Percentiles rank a stretch among this genome's conserved stretches.
These are phyloP conservation scores for Silene vulgaris DNA, from an alignment of 179 eudicot species.

Conservation along the genomic window DNA sequence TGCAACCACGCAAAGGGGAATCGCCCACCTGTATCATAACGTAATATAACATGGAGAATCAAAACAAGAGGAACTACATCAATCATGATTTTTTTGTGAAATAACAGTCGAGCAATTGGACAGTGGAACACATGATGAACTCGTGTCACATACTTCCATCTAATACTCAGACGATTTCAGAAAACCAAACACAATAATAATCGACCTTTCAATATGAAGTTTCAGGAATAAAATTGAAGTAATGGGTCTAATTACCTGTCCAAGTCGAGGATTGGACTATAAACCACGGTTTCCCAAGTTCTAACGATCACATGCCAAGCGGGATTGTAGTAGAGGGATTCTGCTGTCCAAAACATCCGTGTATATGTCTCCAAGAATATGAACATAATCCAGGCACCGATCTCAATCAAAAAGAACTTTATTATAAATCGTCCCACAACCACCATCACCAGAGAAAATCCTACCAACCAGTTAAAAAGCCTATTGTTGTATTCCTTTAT, in stretches of 20 bases:
- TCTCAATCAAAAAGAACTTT: slow-evolving; percentile 77
- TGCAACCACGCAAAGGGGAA: slow-evolving; percentile 49
- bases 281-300: slow-evolving; percentile 89
- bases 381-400: slow-evolving; percentile 93
- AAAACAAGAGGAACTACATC: not conserved
- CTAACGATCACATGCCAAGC: slow-evolving; percentile 79
- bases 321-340: slow-evolving; percentile 93
- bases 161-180: not conserved
- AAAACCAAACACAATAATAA: not conserved
- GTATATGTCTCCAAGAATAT: slow-evolving; percentile 96
- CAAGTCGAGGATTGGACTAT: slow-evolving; percentile 83
- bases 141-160: not conserved
- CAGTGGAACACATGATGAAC: not conserved
- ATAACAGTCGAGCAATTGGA: too few relatives aligned
- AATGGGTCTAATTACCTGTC: slow-evolving; percentile 56
- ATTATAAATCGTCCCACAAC: slow-evolving; percentile 80
- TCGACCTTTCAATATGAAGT: not conserved
- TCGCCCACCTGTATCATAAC: slow-evolving; percentile 71
- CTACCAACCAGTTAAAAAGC: slow-evolving; percentile 97
- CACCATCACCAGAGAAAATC: slow-evolving; percentile 92
- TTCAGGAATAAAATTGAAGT: not conserved
- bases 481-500: slow-evolving; percentile 94
- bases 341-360: slow-evolving; percentile 99
- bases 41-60: not conserved
- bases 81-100: not conserved